Evolutionary conservation across 1,284 basidiomycete genomes (phyloP).

Genomic region (Boletus semigastroideus): DNA sequence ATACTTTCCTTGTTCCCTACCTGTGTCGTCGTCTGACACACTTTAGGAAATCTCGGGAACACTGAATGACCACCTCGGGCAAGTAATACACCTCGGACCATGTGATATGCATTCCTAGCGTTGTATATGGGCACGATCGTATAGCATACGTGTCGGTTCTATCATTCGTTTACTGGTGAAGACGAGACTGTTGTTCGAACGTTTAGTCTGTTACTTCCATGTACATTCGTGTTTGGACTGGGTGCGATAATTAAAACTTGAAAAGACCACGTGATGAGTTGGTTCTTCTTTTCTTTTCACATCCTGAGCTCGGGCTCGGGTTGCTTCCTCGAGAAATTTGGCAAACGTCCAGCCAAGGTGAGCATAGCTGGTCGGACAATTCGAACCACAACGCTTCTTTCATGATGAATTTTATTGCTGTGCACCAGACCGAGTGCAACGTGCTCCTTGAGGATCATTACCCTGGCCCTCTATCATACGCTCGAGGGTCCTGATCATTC

Average conservation of each 20-base stretch:
- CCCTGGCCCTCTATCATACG: conserved; percentile 36
- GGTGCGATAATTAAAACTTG: neutral
- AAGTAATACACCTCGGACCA: neutral
- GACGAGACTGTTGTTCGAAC: neutral
- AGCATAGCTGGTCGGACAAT: neutral
- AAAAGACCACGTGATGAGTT: conserved; percentile 8
- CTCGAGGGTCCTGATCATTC: conserved; percentile 35
- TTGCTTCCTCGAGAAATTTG: neutral
- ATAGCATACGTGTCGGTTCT: conserved; percentile 10
- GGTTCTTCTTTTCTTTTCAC: neutral
- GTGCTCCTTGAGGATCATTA: conserved; percentile 32
- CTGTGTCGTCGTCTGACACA: conserved; percentile 6
- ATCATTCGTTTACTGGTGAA: neutral
- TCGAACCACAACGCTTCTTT: neutral
- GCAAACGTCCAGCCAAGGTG: conserved; percentile 3
- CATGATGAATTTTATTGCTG: conserved; percentile 36
- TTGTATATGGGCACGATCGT: conserved; percentile 9
- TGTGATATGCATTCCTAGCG: neutral
- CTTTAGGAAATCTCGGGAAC: conserved; percentile 76
- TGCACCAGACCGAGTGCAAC: conserved; percentile 38
- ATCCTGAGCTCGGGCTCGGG: neutral
- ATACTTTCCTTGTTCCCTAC: neutral
- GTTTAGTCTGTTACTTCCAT: conserved; percentile 5
- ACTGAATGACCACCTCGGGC: conserved; percentile 45
- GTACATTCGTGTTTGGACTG: conserved; percentile 6